Evolutionary conservation across 805 yeast genomes (phyloP).

Genomic region (Limtongozyma cylindracea): DNA sequence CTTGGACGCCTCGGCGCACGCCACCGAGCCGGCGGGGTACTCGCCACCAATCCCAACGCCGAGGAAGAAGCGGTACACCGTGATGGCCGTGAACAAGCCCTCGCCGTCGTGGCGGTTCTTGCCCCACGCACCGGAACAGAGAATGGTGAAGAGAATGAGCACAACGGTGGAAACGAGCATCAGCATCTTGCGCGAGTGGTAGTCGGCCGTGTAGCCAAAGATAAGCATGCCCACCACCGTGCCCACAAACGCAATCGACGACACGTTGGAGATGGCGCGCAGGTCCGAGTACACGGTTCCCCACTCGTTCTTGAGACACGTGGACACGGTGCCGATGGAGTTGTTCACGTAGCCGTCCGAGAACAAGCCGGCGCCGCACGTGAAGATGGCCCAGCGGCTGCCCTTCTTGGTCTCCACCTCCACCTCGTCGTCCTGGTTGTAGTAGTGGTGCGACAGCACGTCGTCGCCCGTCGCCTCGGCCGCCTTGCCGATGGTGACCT

Average conservation of each 20-base stretch:
- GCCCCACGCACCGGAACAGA: slow-evolving; percentile 62
- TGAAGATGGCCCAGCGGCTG: slow-evolving; percentile 9
- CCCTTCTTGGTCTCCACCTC: too few relatives aligned
- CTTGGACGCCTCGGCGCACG: slow-evolving; percentile 79
- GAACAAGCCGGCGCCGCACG: slow-evolving; percentile 77
- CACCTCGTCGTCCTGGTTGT: too few relatives aligned
- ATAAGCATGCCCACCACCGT: slow-evolving; percentile 67
- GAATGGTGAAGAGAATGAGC: slow-evolving; percentile 51
- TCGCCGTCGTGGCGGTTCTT: slow-evolving; percentile 30
- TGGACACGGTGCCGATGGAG: slow-evolving; percentile 53
- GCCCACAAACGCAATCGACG: slow-evolving; percentile 81
- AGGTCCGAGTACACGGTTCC: slow-evolving; percentile 36
- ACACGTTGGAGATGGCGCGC: slow-evolving; percentile 50
- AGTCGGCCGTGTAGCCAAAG: slow-evolving; percentile 67
- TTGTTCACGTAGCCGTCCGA: slow-evolving; percentile 87
- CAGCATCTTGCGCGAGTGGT: slow-evolving; percentile 56
- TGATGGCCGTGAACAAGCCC: slow-evolving; percentile 66
- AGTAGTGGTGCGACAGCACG: too few relatives aligned
- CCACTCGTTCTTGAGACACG: slow-evolving; percentile 43
- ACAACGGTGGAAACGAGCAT: slow-evolving; percentile 61
- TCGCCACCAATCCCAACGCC: slow-evolving; percentile 92
- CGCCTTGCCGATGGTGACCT: too few relatives aligned
- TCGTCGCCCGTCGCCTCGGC: too few relatives aligned
- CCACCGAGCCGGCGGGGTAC: slow-evolving; percentile 83
- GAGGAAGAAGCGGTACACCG: slow-evolving; percentile 64